Evolutionary conservation across 2,329 filamentous ascomycete species (phyloP), one percentile per base, ranked within the genome.

Genomic region (Trichophyton rubrum): DNA sequence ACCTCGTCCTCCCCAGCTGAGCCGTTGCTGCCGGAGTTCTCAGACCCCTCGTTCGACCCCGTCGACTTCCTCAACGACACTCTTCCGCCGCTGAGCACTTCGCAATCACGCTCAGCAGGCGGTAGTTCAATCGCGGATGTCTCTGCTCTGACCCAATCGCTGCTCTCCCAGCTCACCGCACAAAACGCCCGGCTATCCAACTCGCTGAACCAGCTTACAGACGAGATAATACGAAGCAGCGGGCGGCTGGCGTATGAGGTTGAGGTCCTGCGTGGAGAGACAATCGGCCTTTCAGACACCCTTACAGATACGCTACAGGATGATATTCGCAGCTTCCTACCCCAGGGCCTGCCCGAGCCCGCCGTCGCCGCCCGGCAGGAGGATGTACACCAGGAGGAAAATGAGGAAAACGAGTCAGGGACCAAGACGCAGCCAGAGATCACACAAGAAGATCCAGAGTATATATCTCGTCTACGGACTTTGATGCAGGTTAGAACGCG

Each of bases 181-280:
- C 90, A 96, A 71, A 95, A 90, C 1, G 87, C 89, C 17, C 83
- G 90, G 53, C 78, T 96, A 6, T 90, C 90, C 13, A 85, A 81
- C 59, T 88, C 85, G 53, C 80, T 99, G 61, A 96, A 90, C 35
- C 86, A 92, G 68, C 79, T 97, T 62, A 96, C 93, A 9, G 92
- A 99, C 72, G 93, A 97, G 66, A 97, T 99, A 64, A 75, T 99
- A 63, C 84, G 93, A 61, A 91, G 89, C 68, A 89, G 91, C 27
- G 90, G 89, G 65, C 82, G 92, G 3, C 77, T 99, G 61, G 90
- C 91, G 20, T 99, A 99, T 70, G 89, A 97, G 74, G 92, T 97
- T 20, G 92, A 97, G 73, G 82, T 97, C 17, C 74, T 97, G 56
- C 84, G 90, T n/a, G 91, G 91, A 64, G 91, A 96, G 74, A 88